Percentiles rank a stretch among this genome's conserved stretches.
phyloP scores from a whole-genome alignment of 371 early-diverging fungal genomes.

The Mortierella sp. region DNA sequence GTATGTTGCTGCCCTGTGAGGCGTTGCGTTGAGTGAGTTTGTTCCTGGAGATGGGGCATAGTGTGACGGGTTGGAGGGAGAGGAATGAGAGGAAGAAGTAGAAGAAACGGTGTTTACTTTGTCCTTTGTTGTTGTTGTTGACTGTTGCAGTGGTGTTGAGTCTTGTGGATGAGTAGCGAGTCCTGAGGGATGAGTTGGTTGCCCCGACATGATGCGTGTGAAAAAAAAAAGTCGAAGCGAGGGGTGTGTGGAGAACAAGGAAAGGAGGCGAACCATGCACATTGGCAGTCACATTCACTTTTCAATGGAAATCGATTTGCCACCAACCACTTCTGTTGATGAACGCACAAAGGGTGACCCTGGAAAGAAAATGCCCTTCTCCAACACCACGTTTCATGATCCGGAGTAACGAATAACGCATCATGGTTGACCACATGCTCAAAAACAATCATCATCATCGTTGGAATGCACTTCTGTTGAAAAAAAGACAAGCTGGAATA shows the following conservation, averaged over 20 bases:
- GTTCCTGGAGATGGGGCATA: neutral
- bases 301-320: neutral
- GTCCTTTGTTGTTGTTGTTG: neutral
- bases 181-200: neutral
- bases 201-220: neutral
- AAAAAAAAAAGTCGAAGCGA: neutral
- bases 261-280: neutral
- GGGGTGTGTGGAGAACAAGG: neutral
- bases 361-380: neutral
- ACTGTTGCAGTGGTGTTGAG: neutral
- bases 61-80: neutral
- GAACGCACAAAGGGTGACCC: no score
- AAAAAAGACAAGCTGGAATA: neutral
- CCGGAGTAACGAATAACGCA: no score
- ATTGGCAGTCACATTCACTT: neutral
- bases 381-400: neutral
- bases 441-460: no score
- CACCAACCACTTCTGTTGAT: neutral
- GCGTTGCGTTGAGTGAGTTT: no score
- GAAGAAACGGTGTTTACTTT: neutral
- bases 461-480: neutral
- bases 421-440: neutral
- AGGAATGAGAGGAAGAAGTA: neutral
- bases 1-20: neutral
- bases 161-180: neutral